Conservation (phyloP, 768 basidiomycete species). For the Leucocoprinus birnbaumii region DNA sequence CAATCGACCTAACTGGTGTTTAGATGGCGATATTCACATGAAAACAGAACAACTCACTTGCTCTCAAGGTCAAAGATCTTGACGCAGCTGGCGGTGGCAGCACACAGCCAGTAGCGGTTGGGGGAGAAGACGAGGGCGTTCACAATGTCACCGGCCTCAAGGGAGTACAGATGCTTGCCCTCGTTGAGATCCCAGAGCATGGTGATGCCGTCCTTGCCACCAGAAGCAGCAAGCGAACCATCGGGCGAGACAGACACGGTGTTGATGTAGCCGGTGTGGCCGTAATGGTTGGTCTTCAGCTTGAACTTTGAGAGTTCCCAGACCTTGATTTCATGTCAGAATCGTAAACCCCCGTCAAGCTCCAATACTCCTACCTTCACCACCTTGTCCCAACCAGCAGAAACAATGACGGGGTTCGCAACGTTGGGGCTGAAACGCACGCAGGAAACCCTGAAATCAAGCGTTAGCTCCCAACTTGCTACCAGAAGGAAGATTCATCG, state of each 20-base stretch:
- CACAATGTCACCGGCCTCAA: slow-evolving; percentile 97
- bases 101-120: slow-evolving; percentile 99
- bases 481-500: slow-evolving; percentile 18
- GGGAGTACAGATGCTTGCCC: slow-evolving; percentile 99
- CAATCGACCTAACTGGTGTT: slow-evolving; percentile 69
- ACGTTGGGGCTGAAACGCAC: slow-evolving; percentile 99
- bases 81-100: slow-evolving; percentile 94
- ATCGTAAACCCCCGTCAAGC: no score
- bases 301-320: slow-evolving; percentile 99
- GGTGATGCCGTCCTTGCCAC: slow-evolving; percentile 99
- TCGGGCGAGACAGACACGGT: slow-evolving; percentile 98
- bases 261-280: slow-evolving; percentile 99
- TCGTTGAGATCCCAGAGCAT: slow-evolving; percentile 99
- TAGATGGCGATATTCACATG: not conserved
- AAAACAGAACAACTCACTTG: slow-evolving; percentile 61
- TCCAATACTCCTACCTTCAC: slow-evolving; percentile 99
- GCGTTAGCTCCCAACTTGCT: slow-evolving; percentile 6
- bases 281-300: slow-evolving; percentile 99
- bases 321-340: slow-evolving; percentile 74
- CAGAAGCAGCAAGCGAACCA: slow-evolving; percentile 97
- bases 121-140: slow-evolving; percentile 99
- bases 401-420: slow-evolving; percentile 96
- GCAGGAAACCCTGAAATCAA: slow-evolving; percentile 82
- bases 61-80: slow-evolving; percentile 99
- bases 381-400: slow-evolving; percentile 99